Percentiles rank a stretch among this genome's conserved stretches.
Evolutionary conservation across 1,284 basidiomycete species (phyloP).

Genomic region (Neonothopanus nambi): DNA sequence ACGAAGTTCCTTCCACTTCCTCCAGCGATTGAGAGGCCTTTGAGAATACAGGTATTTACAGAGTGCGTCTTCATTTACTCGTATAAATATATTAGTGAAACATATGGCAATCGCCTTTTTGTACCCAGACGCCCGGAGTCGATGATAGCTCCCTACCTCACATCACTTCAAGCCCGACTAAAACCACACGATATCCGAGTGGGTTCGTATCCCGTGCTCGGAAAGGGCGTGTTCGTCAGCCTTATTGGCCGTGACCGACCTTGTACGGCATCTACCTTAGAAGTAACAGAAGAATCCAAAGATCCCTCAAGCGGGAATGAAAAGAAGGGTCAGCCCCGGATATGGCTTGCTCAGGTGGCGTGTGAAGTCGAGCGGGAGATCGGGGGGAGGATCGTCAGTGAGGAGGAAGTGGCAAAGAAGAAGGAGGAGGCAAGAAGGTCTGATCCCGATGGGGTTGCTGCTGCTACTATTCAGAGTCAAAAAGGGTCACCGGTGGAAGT

Average conservation of each 20-base stretch:
- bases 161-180: slow-evolving; percentile 73
- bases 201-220: slow-evolving; percentile 77
- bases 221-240: slow-evolving; percentile 64
- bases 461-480: background rate
- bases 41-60: slow-evolving; percentile 78
- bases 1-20: slow-evolving; percentile 77
- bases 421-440: slow-evolving; percentile 28
- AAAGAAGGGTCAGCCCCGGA: slow-evolving; percentile 34
- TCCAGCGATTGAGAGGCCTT: slow-evolving; percentile 66
- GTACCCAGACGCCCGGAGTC: slow-evolving; percentile 75
- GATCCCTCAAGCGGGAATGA: background rate
- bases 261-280: background rate
- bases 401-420: slow-evolving; percentile 54
- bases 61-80: slow-evolving; percentile 44
- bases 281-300: background rate
- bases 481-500: no score
- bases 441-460: slow-evolving; percentile 3
- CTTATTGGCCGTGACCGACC: slow-evolving; percentile 65
- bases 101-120: background rate
- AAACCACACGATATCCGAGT: slow-evolving; percentile 79
- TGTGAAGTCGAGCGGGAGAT: slow-evolving; percentile 66
- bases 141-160: slow-evolving; percentile 87
- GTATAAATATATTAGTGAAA: no score
- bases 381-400: slow-evolving; percentile 58
- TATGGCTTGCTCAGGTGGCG: slow-evolving; percentile 53